Conservation (phyloP, 2,329 filamentous ascomycete genomes). For the Macrophomina phaseolina region DNA sequence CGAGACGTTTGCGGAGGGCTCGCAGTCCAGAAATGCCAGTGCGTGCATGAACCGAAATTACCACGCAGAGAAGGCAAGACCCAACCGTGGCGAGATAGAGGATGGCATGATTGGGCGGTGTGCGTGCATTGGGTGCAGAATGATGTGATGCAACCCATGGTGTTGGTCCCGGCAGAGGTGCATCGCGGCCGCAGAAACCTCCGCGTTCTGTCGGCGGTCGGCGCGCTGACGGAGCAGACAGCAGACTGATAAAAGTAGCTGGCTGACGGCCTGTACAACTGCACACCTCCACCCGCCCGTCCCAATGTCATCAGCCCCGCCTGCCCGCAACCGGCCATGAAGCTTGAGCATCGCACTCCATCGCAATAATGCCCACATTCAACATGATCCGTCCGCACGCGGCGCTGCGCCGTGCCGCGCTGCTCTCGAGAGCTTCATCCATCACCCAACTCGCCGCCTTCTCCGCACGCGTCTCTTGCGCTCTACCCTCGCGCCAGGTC, state of each 20-base stretch:
- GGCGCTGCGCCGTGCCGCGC: conserved; percentile 18
- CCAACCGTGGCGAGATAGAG: conserved; percentile 22
- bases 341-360: conserved; percentile 4
- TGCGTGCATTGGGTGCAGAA: conserved; percentile 6
- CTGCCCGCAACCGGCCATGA: conserved; percentile 21
- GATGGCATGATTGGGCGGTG: conserved; percentile 10
- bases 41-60: conserved; percentile 14
- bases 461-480: neutral
- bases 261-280: neutral
- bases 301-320: neutral
- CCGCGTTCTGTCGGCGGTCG: neutral
- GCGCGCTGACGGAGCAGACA: no score
- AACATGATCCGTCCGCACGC: conserved; percentile 23
- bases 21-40: neutral
- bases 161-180: conserved; percentile 15
- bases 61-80: neutral
- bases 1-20: neutral
- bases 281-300: neutral
- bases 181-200: conserved; percentile 2
- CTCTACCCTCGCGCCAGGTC: neutral
- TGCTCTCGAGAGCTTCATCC: conserved; percentile 15
- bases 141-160: conserved; percentile 25
- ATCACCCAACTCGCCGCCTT: neutral
- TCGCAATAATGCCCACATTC: conserved; percentile 19
- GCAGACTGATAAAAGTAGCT: neutral